Evolutionary conservation across 169 alveolate species (phyloP).

Genomic region (Eimeria nieschulzi): DNA sequence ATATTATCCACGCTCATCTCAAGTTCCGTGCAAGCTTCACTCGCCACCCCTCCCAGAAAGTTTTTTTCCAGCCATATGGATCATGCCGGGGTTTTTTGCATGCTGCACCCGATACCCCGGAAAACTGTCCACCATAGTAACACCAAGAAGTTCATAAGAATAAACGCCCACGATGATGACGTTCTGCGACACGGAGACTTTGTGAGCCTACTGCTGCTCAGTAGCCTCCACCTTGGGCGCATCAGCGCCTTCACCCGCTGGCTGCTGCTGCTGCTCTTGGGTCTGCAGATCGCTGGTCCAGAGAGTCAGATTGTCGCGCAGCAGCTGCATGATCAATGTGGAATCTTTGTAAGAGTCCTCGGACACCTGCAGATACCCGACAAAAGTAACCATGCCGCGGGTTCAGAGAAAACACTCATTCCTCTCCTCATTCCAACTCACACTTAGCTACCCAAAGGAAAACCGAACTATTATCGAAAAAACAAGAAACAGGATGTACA

Average conservation of each 20-base stretch:
- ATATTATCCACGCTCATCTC: constrained; percentile 42
- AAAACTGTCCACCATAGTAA: constrained; percentile 24
- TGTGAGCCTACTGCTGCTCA: constrained; percentile 67
- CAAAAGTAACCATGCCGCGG: not conserved
- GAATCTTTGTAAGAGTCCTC: constrained; percentile 97
- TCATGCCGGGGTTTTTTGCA: not conserved
- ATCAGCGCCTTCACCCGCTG: constrained; percentile 61
- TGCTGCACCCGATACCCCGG: constrained; percentile 1
- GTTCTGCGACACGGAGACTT: constrained; percentile 30
- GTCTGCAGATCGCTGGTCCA: constrained; percentile 92
- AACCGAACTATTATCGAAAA: too few species aligned
- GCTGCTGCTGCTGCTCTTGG: constrained; percentile 73
- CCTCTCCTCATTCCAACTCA: too few species aligned
- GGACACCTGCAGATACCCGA: constrained; percentile 40
- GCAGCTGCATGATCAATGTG: constrained; percentile 92
- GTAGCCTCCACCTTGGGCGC: constrained; percentile 70
- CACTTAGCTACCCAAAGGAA: too few species aligned
- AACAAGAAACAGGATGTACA: not conserved
- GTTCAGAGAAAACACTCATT: not conserved
- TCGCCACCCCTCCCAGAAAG: constrained; percentile 61
- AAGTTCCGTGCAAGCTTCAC: constrained; percentile 41
- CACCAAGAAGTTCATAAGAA: constrained; percentile 2
- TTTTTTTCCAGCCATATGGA: constrained; percentile 1
- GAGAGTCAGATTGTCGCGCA: constrained; percentile 93
- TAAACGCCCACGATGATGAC: constrained; percentile 47